Evolutionary conservation across 441 rosid genomes (phyloP).

Genomic region (Adansonia grandidieri): DNA sequence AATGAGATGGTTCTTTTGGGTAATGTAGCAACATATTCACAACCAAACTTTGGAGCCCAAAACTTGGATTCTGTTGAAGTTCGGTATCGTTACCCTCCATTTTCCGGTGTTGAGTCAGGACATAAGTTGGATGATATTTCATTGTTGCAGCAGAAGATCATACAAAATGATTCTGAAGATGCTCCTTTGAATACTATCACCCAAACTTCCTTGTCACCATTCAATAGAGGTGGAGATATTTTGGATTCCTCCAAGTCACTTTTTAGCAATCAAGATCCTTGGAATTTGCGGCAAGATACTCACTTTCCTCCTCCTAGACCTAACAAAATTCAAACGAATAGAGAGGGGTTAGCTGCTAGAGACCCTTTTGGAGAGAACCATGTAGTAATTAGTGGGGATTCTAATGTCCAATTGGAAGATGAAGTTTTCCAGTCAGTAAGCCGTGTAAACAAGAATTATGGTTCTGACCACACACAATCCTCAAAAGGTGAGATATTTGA

Average conservation of each 20-base stretch:
- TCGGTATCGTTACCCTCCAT: conserved; percentile 32
- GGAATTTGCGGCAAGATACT: conserved; percentile 53
- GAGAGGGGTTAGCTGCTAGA: conserved; percentile 41
- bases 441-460: conserved; percentile 37
- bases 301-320: conserved; percentile 67
- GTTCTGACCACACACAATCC: conserved; percentile 42
- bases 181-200: conserved; percentile 27
- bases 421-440: conserved; percentile 36
- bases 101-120: conserved; percentile 36
- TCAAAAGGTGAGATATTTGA: conserved; percentile 47
- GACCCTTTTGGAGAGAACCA: conserved; percentile 49
- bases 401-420: conserved; percentile 36
- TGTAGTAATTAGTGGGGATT: conserved; percentile 37
- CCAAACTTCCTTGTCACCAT: conserved; percentile 36
- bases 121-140: conserved; percentile 33
- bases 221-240: conserved; percentile 35
- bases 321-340: conserved; percentile 48
- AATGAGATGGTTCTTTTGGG: conserved; percentile 34
- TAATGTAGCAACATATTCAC: conserved; percentile 40
- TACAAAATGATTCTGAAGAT: conserved; percentile 35
- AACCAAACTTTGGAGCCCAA: conserved; percentile 39
- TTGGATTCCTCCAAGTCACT: conserved; percentile 60
- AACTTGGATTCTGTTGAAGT: conserved; percentile 45
- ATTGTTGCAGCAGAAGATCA: conserved; percentile 35
- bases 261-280: conserved; percentile 74